Conservation (phyloP, 2,329 filamentous ascomycete genomes). For the Fusarium avenaceum region DNA sequence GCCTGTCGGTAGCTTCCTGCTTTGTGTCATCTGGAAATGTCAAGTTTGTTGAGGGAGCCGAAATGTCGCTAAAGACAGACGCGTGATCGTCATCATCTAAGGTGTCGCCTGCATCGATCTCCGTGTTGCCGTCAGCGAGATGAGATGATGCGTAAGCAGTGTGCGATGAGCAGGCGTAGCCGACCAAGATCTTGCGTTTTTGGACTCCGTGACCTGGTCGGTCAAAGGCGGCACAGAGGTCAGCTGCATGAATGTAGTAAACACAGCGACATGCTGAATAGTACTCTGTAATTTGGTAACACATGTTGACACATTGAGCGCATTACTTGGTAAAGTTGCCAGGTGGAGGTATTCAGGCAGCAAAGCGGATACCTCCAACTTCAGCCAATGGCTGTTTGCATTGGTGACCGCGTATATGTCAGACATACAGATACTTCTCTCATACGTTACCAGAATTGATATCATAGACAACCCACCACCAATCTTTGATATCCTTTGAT, state of each 20-base stretch:
- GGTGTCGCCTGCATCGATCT: background rate
- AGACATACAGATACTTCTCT: no score
- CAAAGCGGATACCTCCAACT: background rate
- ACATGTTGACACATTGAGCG: background rate
- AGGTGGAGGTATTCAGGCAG: background rate
- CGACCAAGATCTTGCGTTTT: constrained; percentile 81
- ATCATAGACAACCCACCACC: no score
- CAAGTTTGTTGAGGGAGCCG: background rate
- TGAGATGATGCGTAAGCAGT: constrained; percentile 16
- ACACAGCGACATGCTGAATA: constrained; percentile 55
- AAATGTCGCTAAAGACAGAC: background rate
- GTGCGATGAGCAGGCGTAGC: constrained; percentile 74
- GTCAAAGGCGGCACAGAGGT: constrained; percentile 81
- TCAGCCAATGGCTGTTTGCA: background rate
- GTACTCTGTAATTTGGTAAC: background rate
- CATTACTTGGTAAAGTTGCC: background rate
- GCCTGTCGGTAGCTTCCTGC: background rate
- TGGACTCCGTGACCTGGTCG: constrained; percentile 77
- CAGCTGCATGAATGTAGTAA: constrained; percentile 86
- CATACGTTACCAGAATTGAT: no score
- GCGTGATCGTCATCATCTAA: background rate
- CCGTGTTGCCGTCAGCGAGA: background rate
- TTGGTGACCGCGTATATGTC: background rate
- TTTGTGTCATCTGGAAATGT: background rate
- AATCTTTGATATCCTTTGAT: no score